Evolutionary conservation across 345 rosid species (phyloP), one percentile per base, ranked within the genome.

Genomic region (Salix viminalis): DNA sequence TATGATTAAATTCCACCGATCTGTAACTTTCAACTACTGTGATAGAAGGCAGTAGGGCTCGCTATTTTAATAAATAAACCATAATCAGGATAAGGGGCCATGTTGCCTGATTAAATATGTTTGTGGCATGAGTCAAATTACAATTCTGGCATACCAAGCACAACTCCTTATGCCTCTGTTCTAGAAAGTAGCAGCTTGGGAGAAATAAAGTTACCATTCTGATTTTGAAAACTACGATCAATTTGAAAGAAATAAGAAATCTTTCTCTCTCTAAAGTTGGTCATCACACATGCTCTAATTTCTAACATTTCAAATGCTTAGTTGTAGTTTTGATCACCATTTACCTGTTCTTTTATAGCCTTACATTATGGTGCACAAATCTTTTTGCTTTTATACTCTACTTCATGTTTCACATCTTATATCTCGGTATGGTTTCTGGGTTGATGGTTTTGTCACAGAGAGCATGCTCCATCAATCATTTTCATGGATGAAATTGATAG

Each of bases 401-500:
- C 62, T 56, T 56, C 24, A 24, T 32, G 32, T 77, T 71, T 79
- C 7, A 56, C 67, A 41, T 72, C 75, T 32, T 71, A 36, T 46
- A 37, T n/a, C 19, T 62, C 4, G 28, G 52, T 24, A 65, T 61
- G 23, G 44, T 36, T 78, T 71, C 1, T 67, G 42, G 4, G 8
- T 42, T 67, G 44, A 66, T 79, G 64, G 28, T 79, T 62, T 8
- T 65, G 42, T 54, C 71, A 65, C 81, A 96, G 97, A 91, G 99
- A 96, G 79, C 99, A 96, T 68, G 92, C 95, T 69, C 99, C 99
- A 50, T 96, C 99, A 4, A 96, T 94, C 79, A 96, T 96, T 69
- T 96, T 92, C 84, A 96, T 96, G 99, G 98, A 96, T 67, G 98
- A 92, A 83, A 96, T 96, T 5, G 99, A 96, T 79, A 94, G 99